Evolutionary conservation across 257 asterid genomes (phyloP), one percentile per base, ranked within the genome.

Genomic region (Solanum gandarillasii): DNA sequence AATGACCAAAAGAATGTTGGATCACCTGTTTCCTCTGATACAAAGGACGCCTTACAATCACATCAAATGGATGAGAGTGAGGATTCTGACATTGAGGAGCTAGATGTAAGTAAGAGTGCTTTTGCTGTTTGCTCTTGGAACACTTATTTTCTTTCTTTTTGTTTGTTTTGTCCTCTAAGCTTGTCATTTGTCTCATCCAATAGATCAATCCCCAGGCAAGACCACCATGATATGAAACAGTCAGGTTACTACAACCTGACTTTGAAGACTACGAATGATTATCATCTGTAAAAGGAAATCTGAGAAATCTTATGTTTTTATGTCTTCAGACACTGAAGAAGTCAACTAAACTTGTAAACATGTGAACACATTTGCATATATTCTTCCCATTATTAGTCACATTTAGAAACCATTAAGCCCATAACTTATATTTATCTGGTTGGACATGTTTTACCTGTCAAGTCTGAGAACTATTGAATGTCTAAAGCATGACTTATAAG

Each of bases 41-140:
- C 83, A 73, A 75, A 85, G 60, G 88, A 84, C 86, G 81, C 83
- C 74, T 25, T 60, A 65, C 88, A 91, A 86, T 87, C 85, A 62
- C 94, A 88, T 46, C 88, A 89, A n/a, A 36, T 86, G 88, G 95
- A 91, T 43, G 98, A 91, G 91, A 90, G 91, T 35, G 98, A 92
- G 60, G 98, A 93, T 90, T 95, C 98, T 10, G 99, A 97, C 87
- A 88, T 95, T 91, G 93, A 92, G 93, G 98, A 93, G 92, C 95
- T 93, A 46, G 99, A 97, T 94, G 99, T 97, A 90, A 92, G 93
- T 84, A 90, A 90, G 93, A 89, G 88, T 86, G 65, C 65, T 46
- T 83, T 32, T 39, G 13, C 67, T 16, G 74, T 89, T 83, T 68
- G 67, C 86, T 87, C 67, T 38, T 76, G 65, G 87, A 85, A 71